Conservation (phyloP, 495 filamentous ascomycete genomes). For the Aspergillus baeticus region DNA sequence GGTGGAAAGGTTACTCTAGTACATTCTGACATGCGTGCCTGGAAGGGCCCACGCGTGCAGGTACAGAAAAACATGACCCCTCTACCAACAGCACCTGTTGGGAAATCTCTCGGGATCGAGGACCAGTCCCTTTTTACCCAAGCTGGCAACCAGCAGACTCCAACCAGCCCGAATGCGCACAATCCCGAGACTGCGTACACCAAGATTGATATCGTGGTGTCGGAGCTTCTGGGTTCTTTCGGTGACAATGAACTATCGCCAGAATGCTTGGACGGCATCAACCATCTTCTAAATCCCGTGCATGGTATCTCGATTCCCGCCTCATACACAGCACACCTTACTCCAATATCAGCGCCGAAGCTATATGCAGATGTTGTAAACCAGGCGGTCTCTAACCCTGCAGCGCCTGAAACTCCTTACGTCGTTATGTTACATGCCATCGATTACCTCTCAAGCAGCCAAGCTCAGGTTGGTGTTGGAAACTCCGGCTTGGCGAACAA, state of each 20-base stretch:
- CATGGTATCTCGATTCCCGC: conserved; percentile 91
- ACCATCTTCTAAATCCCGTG: conserved; percentile 71
- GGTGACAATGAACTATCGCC: conserved; percentile 88
- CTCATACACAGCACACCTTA: conserved; percentile 88
- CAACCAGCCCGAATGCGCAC: neutral
- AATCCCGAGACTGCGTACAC: conserved; percentile 34
- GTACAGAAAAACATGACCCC: conserved; percentile 15
- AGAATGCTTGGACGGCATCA: conserved; percentile 87
- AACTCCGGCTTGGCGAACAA: conserved; percentile 18
- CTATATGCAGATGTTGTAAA: conserved; percentile 75
- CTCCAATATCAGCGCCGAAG: conserved; percentile 85
- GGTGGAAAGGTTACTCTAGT: conserved; percentile 72
- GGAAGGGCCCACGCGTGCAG: conserved; percentile 64
- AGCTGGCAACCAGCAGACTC: conserved; percentile 20
- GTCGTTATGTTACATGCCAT: conserved; percentile 90
- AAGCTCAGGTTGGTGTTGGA: conserved; percentile 16
- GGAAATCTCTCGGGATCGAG: conserved; percentile 35
- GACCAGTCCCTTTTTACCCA: conserved; percentile 27
- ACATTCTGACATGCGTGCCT: conserved; percentile 95
- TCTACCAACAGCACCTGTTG: conserved; percentile 21
- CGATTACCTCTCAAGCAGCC: conserved; percentile 67
- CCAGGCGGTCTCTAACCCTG: conserved; percentile 58
- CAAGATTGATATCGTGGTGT: conserved; percentile 88
- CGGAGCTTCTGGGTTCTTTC: conserved; percentile 91
- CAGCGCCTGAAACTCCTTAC: conserved; percentile 80